A percentile compares a stretch with the other conserved stretches of the same genome.
These are phyloP conservation scores for Xerocomellus amylosporus DNA, from an alignment of 768 basidiomycete species.

Conservation along the genomic window DNA sequence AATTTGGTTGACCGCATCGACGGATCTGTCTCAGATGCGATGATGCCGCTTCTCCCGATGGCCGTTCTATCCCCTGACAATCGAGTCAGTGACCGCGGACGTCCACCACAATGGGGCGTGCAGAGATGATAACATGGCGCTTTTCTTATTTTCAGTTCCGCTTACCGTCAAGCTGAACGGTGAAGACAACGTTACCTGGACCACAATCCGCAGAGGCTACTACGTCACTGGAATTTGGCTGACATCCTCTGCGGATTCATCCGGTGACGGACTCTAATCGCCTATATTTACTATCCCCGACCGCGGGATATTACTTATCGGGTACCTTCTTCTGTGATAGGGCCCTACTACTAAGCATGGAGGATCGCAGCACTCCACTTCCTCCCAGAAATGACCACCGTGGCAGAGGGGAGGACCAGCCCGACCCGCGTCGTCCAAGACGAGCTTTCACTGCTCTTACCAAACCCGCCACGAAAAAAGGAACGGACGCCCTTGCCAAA, in stretches of 20 bases:
- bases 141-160: not conserved
- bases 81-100: not conserved
- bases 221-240: too few relatives aligned
- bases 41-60: not conserved
- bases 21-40: not conserved
- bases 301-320: not conserved
- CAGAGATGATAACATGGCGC: not conserved
- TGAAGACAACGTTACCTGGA: too few relatives aligned
- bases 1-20: too few relatives aligned
- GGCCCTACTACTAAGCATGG: not conserved
- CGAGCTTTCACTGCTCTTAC: conserved; percentile 12
- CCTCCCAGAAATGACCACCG: not conserved
- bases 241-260: too few relatives aligned
- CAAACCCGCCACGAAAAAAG: not conserved
- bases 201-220: too few relatives aligned
- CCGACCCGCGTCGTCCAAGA: conserved; percentile 3
- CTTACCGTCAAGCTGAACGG: not conserved
- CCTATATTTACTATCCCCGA: not conserved
- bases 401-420: not conserved
- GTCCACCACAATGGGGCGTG: not conserved
- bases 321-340: not conserved
- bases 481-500: conserved; percentile 36
- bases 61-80: not conserved
- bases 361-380: not conserved
- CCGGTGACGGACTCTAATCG: not conserved